Evolutionary conservation across 805 yeast species (phyloP).

Genomic region (Ogataea neopini): DNA sequence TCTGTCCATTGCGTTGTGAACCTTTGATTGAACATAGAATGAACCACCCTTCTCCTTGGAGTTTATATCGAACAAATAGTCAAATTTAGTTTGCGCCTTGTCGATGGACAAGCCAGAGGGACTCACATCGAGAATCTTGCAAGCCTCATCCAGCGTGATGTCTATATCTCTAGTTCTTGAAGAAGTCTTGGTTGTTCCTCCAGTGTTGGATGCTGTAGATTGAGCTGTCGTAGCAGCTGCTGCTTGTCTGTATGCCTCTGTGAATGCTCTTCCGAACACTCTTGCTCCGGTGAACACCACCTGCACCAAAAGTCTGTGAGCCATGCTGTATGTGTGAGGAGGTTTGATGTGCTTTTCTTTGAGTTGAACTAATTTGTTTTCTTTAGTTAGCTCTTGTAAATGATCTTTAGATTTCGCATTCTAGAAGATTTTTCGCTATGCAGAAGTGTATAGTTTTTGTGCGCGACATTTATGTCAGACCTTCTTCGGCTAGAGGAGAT

Average conservation of each 20-base stretch:
- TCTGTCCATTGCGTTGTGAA: constrained; percentile 91
- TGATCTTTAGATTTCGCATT: constrained; percentile 1
- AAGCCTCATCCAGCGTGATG: constrained; percentile 83
- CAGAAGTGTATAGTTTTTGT: not conserved
- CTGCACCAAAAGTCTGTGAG: constrained; percentile 87
- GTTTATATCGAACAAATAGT: constrained; percentile 83
- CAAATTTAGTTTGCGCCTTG: constrained; percentile 67
- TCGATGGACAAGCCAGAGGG: constrained; percentile 53
- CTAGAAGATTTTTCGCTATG: constrained; percentile 6
- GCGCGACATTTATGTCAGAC: constrained; percentile 7
- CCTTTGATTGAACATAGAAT: constrained; percentile 89
- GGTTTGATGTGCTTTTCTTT: not conserved
- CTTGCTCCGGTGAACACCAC: constrained; percentile 93
- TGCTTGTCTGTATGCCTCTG: constrained; percentile 96
- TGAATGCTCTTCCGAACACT: constrained; percentile 93
- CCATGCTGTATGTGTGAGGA: constrained; percentile 44
- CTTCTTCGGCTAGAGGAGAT: too few relatives aligned
- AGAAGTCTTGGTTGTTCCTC: constrained; percentile 39
- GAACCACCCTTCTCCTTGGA: constrained; percentile 95
- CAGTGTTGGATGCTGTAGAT: constrained; percentile 34
- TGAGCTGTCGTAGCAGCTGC: constrained; percentile 89
- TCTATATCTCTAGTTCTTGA: constrained; percentile 67
- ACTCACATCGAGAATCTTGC: constrained; percentile 85
- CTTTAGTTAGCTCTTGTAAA: not conserved
- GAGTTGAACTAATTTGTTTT: not conserved